These are phyloP conservation scores for Entelexis paramagnoliae DNA, from an alignment of 1,139 yeast genomes.

Conservation along the genomic window DNA sequence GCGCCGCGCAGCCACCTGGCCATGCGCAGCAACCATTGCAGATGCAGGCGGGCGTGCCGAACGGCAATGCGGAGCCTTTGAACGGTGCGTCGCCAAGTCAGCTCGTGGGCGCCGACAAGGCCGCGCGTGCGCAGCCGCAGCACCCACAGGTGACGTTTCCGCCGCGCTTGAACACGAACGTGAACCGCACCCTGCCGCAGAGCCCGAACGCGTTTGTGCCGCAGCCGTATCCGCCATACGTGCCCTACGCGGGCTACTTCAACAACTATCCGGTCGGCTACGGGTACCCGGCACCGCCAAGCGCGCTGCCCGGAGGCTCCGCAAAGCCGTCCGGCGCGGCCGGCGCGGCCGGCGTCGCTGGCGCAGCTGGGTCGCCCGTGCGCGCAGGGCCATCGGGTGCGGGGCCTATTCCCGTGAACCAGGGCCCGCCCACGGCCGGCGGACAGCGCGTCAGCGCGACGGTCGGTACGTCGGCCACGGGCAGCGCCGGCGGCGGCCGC, in stretches of 20 bases:
- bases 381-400: too few species aligned
- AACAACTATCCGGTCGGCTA: constrained; percentile 5
- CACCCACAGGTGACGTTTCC: constrained; percentile 2
- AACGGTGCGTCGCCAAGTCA: neutral
- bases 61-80: neutral
- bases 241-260: constrained; percentile 2
- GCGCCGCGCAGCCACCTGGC: neutral
- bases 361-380: too few species aligned
- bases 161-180: neutral
- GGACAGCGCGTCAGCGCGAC: neutral
- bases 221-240: neutral
- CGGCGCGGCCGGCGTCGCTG: too few species aligned
- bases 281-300: constrained; percentile 4
- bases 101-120: neutral
- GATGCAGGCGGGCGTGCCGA: neutral
- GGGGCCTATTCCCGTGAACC: neutral
- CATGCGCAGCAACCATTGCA: neutral
- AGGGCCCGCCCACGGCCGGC: neutral
- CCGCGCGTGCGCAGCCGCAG: neutral
- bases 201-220: neutral
- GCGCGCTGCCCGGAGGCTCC: constrained; percentile 1
- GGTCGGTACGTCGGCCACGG: neutral
- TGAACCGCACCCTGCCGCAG: constrained; percentile 1
- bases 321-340: too few species aligned
- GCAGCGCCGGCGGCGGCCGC: neutral